Evolutionary conservation across 192 early-diverging fungal species (phyloP), one percentile per base, ranked within the genome.

Genomic region (Backusella westeae): DNA sequence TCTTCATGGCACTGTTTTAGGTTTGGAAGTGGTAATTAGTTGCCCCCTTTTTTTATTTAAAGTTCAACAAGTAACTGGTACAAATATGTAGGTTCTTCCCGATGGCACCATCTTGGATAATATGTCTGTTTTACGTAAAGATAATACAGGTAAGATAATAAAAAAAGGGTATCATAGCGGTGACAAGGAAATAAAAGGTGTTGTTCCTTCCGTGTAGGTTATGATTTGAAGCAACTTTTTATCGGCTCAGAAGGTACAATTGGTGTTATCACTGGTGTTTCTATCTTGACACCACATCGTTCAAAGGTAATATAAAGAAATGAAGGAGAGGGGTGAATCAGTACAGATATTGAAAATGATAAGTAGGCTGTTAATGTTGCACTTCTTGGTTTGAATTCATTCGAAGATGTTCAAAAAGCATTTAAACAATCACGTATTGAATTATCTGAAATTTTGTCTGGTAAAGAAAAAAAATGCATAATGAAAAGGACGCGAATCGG

Each of bases 201-300:
- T 56, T 56, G 8, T 21, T 21, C 21, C 53, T 10, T 23, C 2
- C 7, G 3, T 34, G n/a, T 36, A 83, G 82, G 96, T 6, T 98
- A 95, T 74, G 98, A 99, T 76, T 83, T 99, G 52, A 99, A 99
- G 87, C 98, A 99, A 83, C 89, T 99, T 34, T 98, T 99, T 78
- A 98, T 99, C 75, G 98, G 98, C 9, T 92, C 96, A 8, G 98
- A 99, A 82, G 98, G 98, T 36, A 96, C 96, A 3, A 86, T 99
- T 75, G 98, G 98, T 4, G 88, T 99, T 52, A 91, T 99, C 72
- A 99, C 98, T 0, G 94, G 91, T 56, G 95, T 98, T 15, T 96
- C 97, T 0, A 94, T 99, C 67, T 77, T 92, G 10, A 91, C 96
- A 8, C 96, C 98, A 21, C 89, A 85, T 42, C 85, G 90, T 21